Evolutionary conservation across 2,329 filamentous ascomycete genomes (phyloP), one percentile per base, ranked within the genome.

Genomic region (Colletotrichum sp.): DNA sequence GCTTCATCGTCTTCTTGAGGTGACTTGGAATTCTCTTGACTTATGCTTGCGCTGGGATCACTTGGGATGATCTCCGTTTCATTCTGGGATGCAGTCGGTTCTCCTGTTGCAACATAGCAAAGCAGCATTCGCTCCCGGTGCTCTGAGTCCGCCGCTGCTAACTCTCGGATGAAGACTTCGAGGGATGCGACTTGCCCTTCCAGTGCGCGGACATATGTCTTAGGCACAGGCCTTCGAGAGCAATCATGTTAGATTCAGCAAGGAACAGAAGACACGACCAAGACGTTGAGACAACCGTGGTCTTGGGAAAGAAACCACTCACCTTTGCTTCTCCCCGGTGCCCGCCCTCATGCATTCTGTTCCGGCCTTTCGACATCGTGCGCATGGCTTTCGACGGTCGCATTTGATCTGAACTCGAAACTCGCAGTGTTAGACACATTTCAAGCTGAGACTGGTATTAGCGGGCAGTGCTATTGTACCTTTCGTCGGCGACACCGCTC

Each of bases 311-410:
- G n/a, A 52, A 21, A 21, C 44, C 6, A 52, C 44, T 8, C n/a
- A 87, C 85, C 86, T 82, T 77, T 86, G 84, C 78, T 87, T 87
- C 78, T 87, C 86, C 8, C 86, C 86, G 8, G 82, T 84, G 21
- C 85, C 85, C 39, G 82, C 84, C 26, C 85, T 81, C n/a, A 83
- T 81, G 76, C 86, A 88, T 60, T 86, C 83, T 10, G 82, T 84
- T 24, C 83, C 82, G 8, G 85, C 84, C 78, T 86, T 85, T 78
- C 82, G 79, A 78, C 89, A 91, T 75, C 87, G 87, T 36, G 85
- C 86, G 78, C 89, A 91, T 15, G 89, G 89, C 16, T 85, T 81
- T 62, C 85, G 85, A 5, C 89, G 87, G 79, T 90, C 87, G 80
- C 89, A 91, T 83, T 89, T 91, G 49, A 91, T 87, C 85, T 90